These are phyloP conservation scores for Kwoniella heveanensis DNA, from an alignment of 768 basidiomycete species.

Conservation along the genomic window DNA sequence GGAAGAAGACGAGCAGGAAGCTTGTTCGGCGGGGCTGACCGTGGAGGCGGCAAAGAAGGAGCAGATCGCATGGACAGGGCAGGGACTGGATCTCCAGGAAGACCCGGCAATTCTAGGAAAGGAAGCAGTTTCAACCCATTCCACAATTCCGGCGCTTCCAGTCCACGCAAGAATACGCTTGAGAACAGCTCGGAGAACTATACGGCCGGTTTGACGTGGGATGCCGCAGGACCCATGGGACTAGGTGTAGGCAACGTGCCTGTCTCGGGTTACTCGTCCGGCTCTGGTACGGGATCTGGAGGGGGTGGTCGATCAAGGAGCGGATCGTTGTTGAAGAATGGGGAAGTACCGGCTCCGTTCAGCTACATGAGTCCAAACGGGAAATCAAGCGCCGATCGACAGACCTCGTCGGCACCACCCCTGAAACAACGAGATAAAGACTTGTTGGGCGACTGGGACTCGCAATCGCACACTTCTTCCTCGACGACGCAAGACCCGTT, in stretches of 20 bases:
- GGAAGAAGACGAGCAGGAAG: slow-evolving; percentile 35
- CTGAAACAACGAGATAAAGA: slow-evolving; percentile 11
- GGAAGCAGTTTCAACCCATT: slow-evolving; percentile 42
- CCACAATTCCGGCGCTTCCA: slow-evolving; percentile 9
- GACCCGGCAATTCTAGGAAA: slow-evolving; percentile 26
- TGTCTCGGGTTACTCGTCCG: not conserved
- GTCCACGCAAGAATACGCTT: slow-evolving; percentile 13
- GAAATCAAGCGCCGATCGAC: not conserved
- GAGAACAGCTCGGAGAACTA: slow-evolving; percentile 33
- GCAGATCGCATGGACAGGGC: not conserved
- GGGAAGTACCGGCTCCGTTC: slow-evolving; percentile 24
- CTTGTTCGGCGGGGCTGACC: slow-evolving; percentile 21
- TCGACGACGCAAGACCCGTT: slow-evolving; percentile 7
- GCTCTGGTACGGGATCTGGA: not conserved
- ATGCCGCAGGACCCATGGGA: slow-evolving; percentile 37
- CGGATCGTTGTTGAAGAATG: slow-evolving; percentile 15
- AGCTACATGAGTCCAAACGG: slow-evolving; percentile 14
- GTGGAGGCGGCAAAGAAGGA: slow-evolving; percentile 1
- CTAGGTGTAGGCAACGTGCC: not conserved
- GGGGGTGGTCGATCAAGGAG: slow-evolving; percentile 22
- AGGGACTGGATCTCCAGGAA: slow-evolving; percentile 1
- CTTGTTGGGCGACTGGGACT: slow-evolving; percentile 21
- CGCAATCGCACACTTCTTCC: not conserved
- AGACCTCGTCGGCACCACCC: not conserved
- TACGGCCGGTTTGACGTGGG: slow-evolving; percentile 45